Percentiles rank a stretch among this genome's conserved stretches.
phyloP scores from a whole-genome alignment of 768 basidiomycete genomes.

The Pulveroboletus sp. region DNA sequence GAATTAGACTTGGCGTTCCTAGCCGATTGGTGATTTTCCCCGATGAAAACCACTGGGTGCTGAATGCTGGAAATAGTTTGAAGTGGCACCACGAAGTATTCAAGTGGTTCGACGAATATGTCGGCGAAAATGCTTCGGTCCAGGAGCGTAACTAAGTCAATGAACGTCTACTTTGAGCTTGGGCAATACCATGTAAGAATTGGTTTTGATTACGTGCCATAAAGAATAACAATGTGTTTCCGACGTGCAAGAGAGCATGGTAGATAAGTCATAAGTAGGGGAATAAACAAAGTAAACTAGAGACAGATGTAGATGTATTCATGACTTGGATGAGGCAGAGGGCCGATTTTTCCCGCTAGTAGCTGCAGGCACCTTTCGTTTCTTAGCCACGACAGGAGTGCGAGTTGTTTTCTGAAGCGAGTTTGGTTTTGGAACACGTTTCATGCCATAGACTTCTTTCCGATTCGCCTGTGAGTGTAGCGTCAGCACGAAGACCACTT shows the following conservation, averaged over 20 bases:
- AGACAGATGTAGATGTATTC: not conserved
- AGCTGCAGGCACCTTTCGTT: constrained; percentile 14
- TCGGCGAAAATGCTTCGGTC: constrained; percentile 35
- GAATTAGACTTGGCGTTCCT: constrained; percentile 59
- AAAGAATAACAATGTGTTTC: constrained; percentile 8
- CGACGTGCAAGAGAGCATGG: constrained; percentile 4
- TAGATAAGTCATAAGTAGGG: constrained; percentile 6
- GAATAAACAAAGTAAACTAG: constrained; percentile 9
- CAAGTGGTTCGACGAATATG: constrained; percentile 78
- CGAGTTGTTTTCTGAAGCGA: constrained; percentile 4
- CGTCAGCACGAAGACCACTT: not conserved
- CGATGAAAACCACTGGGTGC: constrained; percentile 91
- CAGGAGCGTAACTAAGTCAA: constrained; percentile 11
- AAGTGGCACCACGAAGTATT: constrained; percentile 97
- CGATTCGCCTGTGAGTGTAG: constrained; percentile 36
- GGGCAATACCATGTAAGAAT: not conserved
- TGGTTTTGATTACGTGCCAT: not conserved
- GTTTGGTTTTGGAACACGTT: constrained; percentile 19
- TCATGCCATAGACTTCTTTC: constrained; percentile 34
- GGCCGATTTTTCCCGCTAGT: constrained; percentile 15
- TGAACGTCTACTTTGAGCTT: not conserved
- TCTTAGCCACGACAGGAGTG: constrained; percentile 14
- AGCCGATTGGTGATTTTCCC: constrained; percentile 83
- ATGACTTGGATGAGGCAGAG: constrained; percentile 4
- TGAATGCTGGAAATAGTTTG: constrained; percentile 78